Evolutionary conservation across 345 rosid genomes (phyloP), one percentile per base, ranked within the genome.

Genomic region (Anastatica hierochuntica): DNA sequence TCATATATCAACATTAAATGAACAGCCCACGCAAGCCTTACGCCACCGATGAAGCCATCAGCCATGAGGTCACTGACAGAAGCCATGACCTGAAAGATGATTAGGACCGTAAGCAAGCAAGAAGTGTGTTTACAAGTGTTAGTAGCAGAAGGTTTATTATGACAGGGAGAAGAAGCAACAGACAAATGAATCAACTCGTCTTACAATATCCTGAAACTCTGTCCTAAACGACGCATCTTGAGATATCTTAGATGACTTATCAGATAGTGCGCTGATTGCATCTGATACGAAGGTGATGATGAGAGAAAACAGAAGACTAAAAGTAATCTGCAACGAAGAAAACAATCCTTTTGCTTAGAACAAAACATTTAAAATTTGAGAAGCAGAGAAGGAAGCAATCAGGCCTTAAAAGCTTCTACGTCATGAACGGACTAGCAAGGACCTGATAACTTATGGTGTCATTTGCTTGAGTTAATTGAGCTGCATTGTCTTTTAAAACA

Each of bases 1-100:
- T 90, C 96, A 60, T 76, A 68, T 72, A 79, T 76, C 49, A 90
- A 49, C 85, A 90, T 79, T 77, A 84, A 70, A 79, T 84, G 92
- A 40, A 84, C 92, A 68, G 77, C 77, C 96, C 96, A 90, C 52
- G 89, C 92, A 72, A 90, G 86, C 70, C 92, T 77, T 72, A 81
- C 66, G 15, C 85, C 78, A 57, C 83, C 87, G 43, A 82, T 69
- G 73, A 87, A 84, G 64, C 89, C 82, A 73, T 90, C 92, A 55
- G 71, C 74, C 47, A 35, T 64, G 51, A 66, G 72, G 69, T 84
- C 70, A 62, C 65, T 84, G 69, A 73, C 81, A 2, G 70, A 38
- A 55, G 80, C 73, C 80, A 82, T 76, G 71, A 90, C 89, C 98
- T 87, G 76, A 49, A 76, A 60, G 29, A 60, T 54, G 63, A 62